These are phyloP conservation scores for Triticum monococcum DNA, from an alignment of 176 grass and related monocot genomes.

Conservation along the genomic window DNA sequence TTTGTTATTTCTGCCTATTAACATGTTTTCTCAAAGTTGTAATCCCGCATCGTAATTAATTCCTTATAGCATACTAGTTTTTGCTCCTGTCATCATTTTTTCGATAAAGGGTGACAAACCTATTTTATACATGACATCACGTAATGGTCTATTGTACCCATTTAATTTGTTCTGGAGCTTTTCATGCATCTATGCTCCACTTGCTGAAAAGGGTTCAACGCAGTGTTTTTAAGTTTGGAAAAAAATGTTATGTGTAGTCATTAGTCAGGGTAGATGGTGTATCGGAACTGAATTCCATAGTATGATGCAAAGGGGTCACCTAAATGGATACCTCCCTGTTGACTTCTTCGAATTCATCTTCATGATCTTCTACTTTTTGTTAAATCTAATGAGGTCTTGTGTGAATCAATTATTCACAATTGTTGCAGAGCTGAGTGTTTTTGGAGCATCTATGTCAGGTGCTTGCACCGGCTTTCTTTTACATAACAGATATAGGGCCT, in stretches of 20 bases:
- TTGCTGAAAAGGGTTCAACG: not conserved
- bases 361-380: not conserved
- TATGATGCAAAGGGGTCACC: not conserved
- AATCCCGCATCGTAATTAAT: not conserved
- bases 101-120: not conserved
- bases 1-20: not conserved
- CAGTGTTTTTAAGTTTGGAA: not conserved
- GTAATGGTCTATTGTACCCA: not conserved
- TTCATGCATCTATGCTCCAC: not conserved
- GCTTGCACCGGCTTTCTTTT: constrained; percentile 89
- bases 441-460: constrained; percentile 92
- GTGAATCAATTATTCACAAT: constrained; percentile 15
- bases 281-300: not conserved
- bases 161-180: not conserved
- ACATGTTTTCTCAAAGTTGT: not conserved
- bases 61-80: constrained; percentile 8
- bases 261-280: not conserved
- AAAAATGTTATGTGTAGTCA: not conserved
- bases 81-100: not conserved
- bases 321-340: not conserved
- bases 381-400: constrained; percentile 15
- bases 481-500: constrained; percentile 86
- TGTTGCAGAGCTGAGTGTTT: constrained; percentile 72
- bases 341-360: not conserved
- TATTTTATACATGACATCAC: not conserved